phyloP scores from a whole-genome alignment of 1,284 basidiomycete genomes.

The Takashimella tepidaria region DNA sequence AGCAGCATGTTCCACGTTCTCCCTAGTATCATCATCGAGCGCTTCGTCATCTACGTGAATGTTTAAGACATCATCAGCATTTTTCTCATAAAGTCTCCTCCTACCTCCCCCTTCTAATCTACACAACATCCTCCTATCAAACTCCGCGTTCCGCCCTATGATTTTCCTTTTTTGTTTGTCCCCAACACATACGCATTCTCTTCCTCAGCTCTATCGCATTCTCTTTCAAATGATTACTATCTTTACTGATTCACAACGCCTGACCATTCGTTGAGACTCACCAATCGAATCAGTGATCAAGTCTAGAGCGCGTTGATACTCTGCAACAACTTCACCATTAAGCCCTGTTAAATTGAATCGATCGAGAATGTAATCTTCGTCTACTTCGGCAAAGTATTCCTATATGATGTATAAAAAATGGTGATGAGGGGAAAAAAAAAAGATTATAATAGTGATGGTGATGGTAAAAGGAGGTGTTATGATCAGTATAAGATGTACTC shows the following conservation, averaged over 20 bases:
- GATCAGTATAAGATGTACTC: too few species aligned
- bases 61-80: constrained; percentile 4
- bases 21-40: constrained; percentile 51
- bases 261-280: constrained; percentile 53
- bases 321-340: constrained; percentile 85
- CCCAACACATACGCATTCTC: too few species aligned
- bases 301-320: constrained; percentile 90
- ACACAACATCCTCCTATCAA: too few species aligned
- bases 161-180: too few species aligned
- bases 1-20: constrained; percentile 75
- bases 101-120: too few species aligned
- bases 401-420: constrained; percentile 6
- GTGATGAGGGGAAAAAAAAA: neutral
- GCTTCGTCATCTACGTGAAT: constrained; percentile 47
- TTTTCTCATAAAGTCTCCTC: too few species aligned
- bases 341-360: constrained; percentile 96
- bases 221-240: too few species aligned
- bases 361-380: constrained; percentile 98
- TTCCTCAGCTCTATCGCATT: too few species aligned
- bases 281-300: constrained; percentile 85
- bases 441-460: neutral
- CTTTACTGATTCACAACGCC: too few species aligned
- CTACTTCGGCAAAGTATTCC: constrained; percentile 99
- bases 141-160: too few species aligned
- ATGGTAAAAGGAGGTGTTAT: neutral